Evolutionary conservation across 1,284 basidiomycete species (phyloP), one percentile per base, ranked within the genome.

Genomic region (Athelia sp.): DNA sequence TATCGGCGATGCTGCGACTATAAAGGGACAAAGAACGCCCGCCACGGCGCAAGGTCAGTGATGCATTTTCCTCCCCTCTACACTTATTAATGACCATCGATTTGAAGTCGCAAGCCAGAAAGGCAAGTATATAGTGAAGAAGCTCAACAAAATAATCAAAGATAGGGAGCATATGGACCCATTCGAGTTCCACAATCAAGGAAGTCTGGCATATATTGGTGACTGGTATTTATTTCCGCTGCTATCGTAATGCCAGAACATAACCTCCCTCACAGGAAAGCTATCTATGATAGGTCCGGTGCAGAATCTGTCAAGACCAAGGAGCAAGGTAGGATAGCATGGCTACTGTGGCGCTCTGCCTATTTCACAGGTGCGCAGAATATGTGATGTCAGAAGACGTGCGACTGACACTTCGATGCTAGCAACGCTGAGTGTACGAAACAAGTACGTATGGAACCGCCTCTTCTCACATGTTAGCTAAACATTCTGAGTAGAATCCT

Each of bases 121-220:
- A 67, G 90, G 82, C 1, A 81, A 77, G 56, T 90, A 90, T 62
- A 64, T 90, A 36, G 74, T 75, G 45, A 82, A 82, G 58, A 82
- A 81, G 59, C 71, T 93, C 45, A 88, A 87, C 66, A 75, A 67
- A 51, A 64, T 86, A 43, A 78, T 73, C 3, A 75, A 70, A 51
- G 75, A 78, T 43, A 65, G 62, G 38, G 49, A 58, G 34, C 59
- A 70, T 4, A 51, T 62, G 0, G 66, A 72, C 50, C 70, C 78
- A 13, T 93, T 93, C 67, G 67, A 74, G 53, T 90, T 89, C 69
- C 72, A 78, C 46, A 84, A 90, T 59, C 73, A 74, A 47, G 90
- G 92, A 8, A 86, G 81, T 54, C 71, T 95, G 63, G 90, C 92
- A 8, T 90, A 90, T 62, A 73, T 93, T 32, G 91, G 92, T 21